Evolutionary conservation across 768 basidiomycete genomes (phyloP).

Genomic region (Hygrophoropsis aurantiaca): DNA sequence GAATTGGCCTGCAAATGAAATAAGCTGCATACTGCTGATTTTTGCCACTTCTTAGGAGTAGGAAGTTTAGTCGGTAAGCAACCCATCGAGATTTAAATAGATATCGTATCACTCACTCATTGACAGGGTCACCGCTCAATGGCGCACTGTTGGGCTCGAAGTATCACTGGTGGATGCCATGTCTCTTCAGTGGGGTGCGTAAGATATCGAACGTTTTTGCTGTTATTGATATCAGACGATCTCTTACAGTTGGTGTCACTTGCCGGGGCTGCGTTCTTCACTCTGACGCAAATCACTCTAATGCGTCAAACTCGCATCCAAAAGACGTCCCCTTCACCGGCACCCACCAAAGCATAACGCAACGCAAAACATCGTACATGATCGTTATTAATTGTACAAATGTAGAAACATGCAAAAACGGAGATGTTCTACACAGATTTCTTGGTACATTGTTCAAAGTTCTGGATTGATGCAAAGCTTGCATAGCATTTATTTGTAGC

Average conservation of each 20-base stretch:
- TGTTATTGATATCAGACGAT: constrained; percentile 2
- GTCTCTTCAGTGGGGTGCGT: constrained; percentile 47
- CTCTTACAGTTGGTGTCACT: constrained; percentile 11
- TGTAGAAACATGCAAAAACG: no score
- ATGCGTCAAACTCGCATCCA: neutral
- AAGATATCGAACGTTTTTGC: neutral
- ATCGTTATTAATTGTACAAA: neutral
- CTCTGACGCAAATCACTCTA: constrained; percentile 7
- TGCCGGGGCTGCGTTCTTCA: constrained; percentile 17
- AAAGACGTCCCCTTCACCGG: no score
- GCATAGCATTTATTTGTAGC: constrained; percentile 35
- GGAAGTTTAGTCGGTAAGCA: constrained; percentile 23
- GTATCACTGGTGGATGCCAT: constrained; percentile 57
- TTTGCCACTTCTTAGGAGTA: constrained; percentile 13
- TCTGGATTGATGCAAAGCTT: no score
- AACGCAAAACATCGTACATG: no score
- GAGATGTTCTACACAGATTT: no score
- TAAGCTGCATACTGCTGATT: no score
- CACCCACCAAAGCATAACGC: no score
- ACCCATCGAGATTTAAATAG: no score
- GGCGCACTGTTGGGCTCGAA: constrained; percentile 53
- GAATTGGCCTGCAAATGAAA: neutral
- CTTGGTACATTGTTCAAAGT: no score
- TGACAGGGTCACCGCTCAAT: constrained; percentile 57
- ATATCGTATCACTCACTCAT: no score